phyloP scores from a whole-genome alignment of 179 eudicot genomes.

The Spinacia oleracea region DNA sequence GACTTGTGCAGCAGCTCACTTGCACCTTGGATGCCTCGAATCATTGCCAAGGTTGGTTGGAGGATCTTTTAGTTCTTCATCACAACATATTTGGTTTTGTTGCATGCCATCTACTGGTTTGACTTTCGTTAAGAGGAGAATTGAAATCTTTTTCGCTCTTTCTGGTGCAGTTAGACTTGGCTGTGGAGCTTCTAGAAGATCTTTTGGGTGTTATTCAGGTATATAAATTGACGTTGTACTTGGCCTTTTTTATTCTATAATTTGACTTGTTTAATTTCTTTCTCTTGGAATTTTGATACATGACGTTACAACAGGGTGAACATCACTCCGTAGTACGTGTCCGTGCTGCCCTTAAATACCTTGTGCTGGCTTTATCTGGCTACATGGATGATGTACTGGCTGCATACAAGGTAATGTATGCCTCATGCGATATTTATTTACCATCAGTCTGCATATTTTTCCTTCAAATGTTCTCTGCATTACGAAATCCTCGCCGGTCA shows the following conservation, averaged over 20 bases:
- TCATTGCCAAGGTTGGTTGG: constrained; percentile 67
- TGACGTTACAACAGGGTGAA: constrained; percentile 46
- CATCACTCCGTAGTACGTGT: constrained; percentile 48
- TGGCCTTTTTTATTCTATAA: not conserved
- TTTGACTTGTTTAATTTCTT: constrained; percentile 9
- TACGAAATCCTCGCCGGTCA: not conserved
- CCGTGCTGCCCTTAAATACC: constrained; percentile 75
- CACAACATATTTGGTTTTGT: constrained; percentile 1
- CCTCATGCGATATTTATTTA: not conserved
- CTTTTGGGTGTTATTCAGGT: constrained; percentile 86
- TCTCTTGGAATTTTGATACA: constrained; percentile 19
- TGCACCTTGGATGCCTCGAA: constrained; percentile 81
- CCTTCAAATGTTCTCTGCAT: constrained; percentile 8
- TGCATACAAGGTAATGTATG: constrained; percentile 60
- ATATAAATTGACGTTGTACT: not conserved
- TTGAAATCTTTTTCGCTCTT: not conserved
- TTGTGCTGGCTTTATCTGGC: constrained; percentile 75
- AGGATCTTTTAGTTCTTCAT: constrained; percentile 3
- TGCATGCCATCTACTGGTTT: constrained; percentile 14
- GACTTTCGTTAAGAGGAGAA: constrained; percentile 6
- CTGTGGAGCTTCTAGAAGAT: constrained; percentile 83
- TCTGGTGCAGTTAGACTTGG: constrained; percentile 64
- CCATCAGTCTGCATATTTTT: not conserved
- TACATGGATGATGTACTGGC: constrained; percentile 72
- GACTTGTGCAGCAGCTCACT: constrained; percentile 74